Percentiles rank a stretch among this genome's conserved stretches.
phyloP scores from a whole-genome alignment of 2,329 filamentous ascomycete genomes.

The Penicillium occitanis region DNA sequence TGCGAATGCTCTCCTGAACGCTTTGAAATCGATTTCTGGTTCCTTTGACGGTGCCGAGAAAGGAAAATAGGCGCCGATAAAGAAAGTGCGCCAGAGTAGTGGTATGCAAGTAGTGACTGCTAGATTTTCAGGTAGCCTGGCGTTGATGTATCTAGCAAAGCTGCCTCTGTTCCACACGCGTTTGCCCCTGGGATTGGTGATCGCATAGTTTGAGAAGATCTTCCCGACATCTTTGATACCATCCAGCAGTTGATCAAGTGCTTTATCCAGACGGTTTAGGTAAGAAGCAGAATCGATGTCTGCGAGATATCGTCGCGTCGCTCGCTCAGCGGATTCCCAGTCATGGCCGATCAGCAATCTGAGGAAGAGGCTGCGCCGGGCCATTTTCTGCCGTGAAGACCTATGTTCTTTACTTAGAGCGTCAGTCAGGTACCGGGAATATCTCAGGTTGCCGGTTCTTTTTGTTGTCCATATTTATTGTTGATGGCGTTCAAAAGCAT shows the following conservation, averaged over 20 bases:
- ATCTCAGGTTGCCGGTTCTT: too few relatives aligned
- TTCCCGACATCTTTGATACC: slow-evolving; percentile 5
- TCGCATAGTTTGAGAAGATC: slow-evolving; percentile 1
- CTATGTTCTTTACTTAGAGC: background rate
- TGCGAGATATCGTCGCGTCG: slow-evolving; percentile 1
- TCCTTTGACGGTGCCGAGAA: slow-evolving; percentile 1
- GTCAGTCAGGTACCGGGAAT: background rate
- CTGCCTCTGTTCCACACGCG: slow-evolving; percentile 6
- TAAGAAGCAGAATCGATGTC: slow-evolving; percentile 8
- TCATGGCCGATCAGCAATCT: background rate
- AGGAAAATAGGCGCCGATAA: background rate
- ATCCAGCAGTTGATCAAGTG: slow-evolving; percentile 2
- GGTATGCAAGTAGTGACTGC: background rate
- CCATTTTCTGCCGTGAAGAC: background rate
- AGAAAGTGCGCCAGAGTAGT: slow-evolving; percentile 5
- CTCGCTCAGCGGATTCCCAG: background rate
- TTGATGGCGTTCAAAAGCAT: slow-evolving; percentile 7
- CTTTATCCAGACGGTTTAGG: slow-evolving; percentile 5
- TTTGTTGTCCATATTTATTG: background rate
- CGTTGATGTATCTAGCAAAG: slow-evolving; percentile 6
- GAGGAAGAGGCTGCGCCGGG: background rate
- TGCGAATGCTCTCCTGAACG: slow-evolving; percentile 7
- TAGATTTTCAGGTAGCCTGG: background rate
- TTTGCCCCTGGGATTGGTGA: slow-evolving; percentile 1
- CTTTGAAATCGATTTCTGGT: background rate